These are phyloP conservation scores for Cystofilobasidium ferigula DNA, from an alignment of 768 basidiomycete species.

Conservation along the genomic window DNA sequence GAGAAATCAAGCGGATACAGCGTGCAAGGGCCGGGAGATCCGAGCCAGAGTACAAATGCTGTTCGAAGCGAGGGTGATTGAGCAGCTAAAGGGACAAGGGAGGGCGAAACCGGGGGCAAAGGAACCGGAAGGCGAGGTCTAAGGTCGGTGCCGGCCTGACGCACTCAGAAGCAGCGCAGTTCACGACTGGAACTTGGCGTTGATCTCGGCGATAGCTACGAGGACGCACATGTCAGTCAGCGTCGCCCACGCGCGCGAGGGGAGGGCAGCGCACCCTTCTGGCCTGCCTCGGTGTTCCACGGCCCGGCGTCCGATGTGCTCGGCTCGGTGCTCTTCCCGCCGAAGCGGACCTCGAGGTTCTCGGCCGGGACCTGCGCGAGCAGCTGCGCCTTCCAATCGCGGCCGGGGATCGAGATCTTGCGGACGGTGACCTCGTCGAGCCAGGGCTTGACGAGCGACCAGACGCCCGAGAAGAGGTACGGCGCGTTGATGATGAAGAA, in stretches of 20 bases:
- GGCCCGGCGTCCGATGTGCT: conserved; percentile 86
- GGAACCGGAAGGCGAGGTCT: too few species aligned
- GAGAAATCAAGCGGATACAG: too few species aligned
- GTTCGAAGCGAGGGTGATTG: too few species aligned
- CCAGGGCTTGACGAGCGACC: conserved; percentile 82
- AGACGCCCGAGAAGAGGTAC: conserved; percentile 79
- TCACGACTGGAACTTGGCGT: neutral
- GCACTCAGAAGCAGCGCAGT: neutral
- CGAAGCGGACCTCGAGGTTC: conserved; percentile 74
- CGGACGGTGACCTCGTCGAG: conserved; percentile 86
- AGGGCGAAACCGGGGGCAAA: too few species aligned
- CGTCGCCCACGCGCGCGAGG: neutral
- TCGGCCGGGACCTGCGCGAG: conserved; percentile 70
- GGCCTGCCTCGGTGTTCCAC: conserved; percentile 50
- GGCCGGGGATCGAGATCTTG: conserved; percentile 85
- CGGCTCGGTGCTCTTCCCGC: conserved; percentile 67
- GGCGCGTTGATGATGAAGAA: conserved; percentile 77
- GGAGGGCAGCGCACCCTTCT: conserved; percentile 6
- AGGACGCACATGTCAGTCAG: too few species aligned
- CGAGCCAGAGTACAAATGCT: too few species aligned
- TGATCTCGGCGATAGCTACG: neutral
- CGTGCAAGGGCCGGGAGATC: too few species aligned
- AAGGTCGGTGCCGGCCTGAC: too few species aligned
- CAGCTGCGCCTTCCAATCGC: conserved; percentile 60
- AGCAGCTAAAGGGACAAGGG: too few species aligned